Evolutionary conservation across 495 filamentous ascomycete species (phyloP).

Genomic region (Neohortaea acidophila): DNA sequence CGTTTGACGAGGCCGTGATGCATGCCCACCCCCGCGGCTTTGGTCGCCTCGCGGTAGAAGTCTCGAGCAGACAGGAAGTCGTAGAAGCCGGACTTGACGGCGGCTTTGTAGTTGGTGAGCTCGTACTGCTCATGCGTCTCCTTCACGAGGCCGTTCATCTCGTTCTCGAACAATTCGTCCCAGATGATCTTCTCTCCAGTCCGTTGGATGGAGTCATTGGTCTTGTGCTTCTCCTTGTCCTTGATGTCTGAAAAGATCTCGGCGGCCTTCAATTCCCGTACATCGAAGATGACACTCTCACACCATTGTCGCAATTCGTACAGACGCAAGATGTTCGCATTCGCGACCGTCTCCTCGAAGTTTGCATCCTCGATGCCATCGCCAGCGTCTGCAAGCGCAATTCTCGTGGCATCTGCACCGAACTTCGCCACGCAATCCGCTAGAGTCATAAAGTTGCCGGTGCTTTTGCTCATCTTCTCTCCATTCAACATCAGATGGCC

Average conservation of each 20-base stretch:
- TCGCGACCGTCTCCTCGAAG: constrained; percentile 88
- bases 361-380: constrained; percentile 94
- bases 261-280: constrained; percentile 17
- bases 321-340: constrained; percentile 74
- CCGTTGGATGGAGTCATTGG: constrained; percentile 33
- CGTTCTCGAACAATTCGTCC: constrained; percentile 83
- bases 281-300: constrained; percentile 54
- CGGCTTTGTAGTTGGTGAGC: constrained; percentile 70
- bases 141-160: constrained; percentile 68
- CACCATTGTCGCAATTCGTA: constrained; percentile 84
- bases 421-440: constrained; percentile 78
- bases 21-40: constrained; percentile 61
- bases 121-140: constrained; percentile 66
- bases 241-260: constrained; percentile 22
- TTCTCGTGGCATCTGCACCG: constrained; percentile 79
- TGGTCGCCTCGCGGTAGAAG: constrained; percentile 70
- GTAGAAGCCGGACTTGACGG: constrained; percentile 79
- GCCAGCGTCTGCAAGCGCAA: constrained; percentile 86
- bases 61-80: constrained; percentile 78
- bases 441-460: constrained; percentile 90
- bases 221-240: constrained; percentile 45
- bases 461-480: constrained; percentile 93
- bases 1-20: constrained; percentile 58
- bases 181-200: constrained; percentile 60
- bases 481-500: constrained; percentile 89